A percentile compares a stretch with the other conserved stretches of the same genome.
Conservation (phyloP, 1,284 basidiomycete genomes). For the Rugosomyces carneus region DNA sequence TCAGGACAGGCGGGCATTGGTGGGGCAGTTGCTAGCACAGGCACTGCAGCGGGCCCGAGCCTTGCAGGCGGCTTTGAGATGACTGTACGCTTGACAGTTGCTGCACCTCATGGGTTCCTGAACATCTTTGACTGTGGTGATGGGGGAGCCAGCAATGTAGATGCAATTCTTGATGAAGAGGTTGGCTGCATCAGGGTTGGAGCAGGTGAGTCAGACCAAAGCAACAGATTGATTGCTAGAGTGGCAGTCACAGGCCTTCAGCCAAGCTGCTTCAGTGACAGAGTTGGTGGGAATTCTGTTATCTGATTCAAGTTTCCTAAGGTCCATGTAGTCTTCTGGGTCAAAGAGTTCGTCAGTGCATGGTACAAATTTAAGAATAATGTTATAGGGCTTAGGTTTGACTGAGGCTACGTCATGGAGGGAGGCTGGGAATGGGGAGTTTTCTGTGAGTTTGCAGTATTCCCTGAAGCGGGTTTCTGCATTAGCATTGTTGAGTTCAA, state of each 20-base stretch:
- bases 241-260: not conserved
- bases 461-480: not conserved
- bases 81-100: constrained; percentile 1
- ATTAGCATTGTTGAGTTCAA: constrained; percentile 1
- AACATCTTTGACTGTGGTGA: not conserved
- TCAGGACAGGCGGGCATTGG: not conserved
- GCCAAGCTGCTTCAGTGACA: not conserved
- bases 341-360: not conserved
- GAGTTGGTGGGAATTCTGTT: not conserved
- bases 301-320: not conserved
- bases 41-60: not conserved
- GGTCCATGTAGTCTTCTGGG: not conserved
- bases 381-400: not conserved
- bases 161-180: not conserved
- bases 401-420: not conserved
- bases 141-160: not conserved
- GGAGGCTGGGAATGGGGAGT: not conserved
- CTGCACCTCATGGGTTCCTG: not conserved
- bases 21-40: not conserved
- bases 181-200: not conserved
- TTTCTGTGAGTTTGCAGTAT: not conserved
- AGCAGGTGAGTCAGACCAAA: not conserved
- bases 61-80: not conserved
- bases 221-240: not conserved
- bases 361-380: constrained; percentile 6